Percentiles rank a stretch among this genome's conserved stretches.
Conservation (phyloP, 331 rosid genomes). For the Quercus phellos region DNA sequence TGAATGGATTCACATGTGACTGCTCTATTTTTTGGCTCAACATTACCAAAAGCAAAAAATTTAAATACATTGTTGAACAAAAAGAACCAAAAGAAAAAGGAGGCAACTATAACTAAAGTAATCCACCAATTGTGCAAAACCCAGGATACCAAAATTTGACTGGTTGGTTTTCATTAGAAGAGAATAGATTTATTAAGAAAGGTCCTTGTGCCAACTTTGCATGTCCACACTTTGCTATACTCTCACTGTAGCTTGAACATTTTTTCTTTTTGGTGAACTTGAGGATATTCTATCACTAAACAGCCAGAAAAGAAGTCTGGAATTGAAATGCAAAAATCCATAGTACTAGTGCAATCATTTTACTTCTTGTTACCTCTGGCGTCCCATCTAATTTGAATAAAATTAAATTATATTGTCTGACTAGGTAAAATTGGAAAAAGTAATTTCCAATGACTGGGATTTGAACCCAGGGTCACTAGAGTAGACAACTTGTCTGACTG, state of each 20-base stretch:
- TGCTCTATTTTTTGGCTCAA: neutral
- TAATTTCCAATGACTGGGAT: no score
- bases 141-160: neutral
- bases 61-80: neutral
- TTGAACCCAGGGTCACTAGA: no score
- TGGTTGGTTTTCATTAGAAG: neutral
- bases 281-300: neutral
- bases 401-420: neutral
- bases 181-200: neutral
- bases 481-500: neutral
- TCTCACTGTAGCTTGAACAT: neutral
- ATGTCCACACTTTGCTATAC: neutral
- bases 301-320: neutral
- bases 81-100: neutral
- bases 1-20: neutral
- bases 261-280: neutral
- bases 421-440: neutral
- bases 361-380: neutral
- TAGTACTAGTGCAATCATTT: neutral
- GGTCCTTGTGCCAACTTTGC: neutral
- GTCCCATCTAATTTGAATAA: neutral
- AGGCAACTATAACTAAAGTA: neutral
- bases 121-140: neutral
- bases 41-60: neutral
- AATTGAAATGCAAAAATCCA: neutral